A percentile compares a stretch with the other conserved stretches of the same genome.
phyloP scores from a whole-genome alignment of 805 yeast genomes.

The Pichia thaimueangensis region DNA sequence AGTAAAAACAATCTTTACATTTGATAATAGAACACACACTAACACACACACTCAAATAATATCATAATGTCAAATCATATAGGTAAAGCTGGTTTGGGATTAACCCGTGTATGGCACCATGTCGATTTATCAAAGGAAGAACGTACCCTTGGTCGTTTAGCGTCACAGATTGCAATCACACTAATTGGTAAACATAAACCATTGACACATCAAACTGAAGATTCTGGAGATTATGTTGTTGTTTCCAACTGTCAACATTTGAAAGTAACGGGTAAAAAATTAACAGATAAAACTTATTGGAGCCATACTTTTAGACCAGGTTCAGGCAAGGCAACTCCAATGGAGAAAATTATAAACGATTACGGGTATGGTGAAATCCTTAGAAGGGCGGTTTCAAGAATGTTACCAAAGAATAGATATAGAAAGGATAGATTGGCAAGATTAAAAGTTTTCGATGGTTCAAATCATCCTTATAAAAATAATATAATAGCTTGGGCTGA shows the following conservation, averaged over 20 bases:
- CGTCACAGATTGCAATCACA: slow-evolving; percentile 79
- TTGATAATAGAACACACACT: too few species aligned
- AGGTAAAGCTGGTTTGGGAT: slow-evolving; percentile 37
- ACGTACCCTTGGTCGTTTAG: slow-evolving; percentile 87
- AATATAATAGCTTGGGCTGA: slow-evolving; percentile 84
- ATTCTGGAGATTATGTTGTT: slow-evolving; percentile 94
- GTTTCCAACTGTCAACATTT: slow-evolving; percentile 85
- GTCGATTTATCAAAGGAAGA: slow-evolving; percentile 80
- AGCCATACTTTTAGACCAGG: slow-evolving; percentile 90
- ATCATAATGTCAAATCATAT: slow-evolving; percentile 39
- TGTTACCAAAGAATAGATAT: slow-evolving; percentile 89
- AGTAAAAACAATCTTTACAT: not conserved
- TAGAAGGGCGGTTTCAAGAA: slow-evolving; percentile 84
- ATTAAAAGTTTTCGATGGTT: slow-evolving; percentile 80
- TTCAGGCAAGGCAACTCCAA: slow-evolving; percentile 71
- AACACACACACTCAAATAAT: too few species aligned
- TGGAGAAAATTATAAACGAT: slow-evolving; percentile 68
- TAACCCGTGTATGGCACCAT: slow-evolving; percentile 92
- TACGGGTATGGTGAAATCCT: slow-evolving; percentile 86
- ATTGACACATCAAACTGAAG: slow-evolving; percentile 66
- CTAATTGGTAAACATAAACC: slow-evolving; percentile 98
- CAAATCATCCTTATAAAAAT: slow-evolving; percentile 77
- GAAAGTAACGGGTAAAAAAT: slow-evolving; percentile 79
- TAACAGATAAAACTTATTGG: slow-evolving; percentile 78
- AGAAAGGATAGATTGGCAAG: slow-evolving; percentile 76